These are phyloP conservation scores for Tausonia pullulans DNA, from an alignment of 1,284 basidiomycete species.

Conservation along the genomic window DNA sequence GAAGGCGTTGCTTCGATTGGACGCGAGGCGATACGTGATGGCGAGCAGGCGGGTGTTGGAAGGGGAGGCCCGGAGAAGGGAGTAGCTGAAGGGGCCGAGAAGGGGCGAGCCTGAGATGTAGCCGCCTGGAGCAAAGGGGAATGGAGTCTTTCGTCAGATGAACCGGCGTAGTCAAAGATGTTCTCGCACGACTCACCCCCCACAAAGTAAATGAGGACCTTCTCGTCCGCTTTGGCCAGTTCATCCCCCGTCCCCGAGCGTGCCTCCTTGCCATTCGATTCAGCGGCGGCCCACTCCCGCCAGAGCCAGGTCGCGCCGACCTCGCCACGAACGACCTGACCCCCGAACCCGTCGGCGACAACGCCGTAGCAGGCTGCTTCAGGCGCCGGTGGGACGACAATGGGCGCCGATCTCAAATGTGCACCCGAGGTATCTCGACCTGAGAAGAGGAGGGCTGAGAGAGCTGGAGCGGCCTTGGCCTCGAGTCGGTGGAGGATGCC, in stretches of 20 bases:
- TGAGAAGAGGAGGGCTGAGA: neutral
- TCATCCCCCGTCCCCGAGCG: neutral
- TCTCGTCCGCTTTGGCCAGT: neutral
- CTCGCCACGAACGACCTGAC: neutral
- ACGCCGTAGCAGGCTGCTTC: constrained; percentile 6
- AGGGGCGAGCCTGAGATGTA: constrained; percentile 13
- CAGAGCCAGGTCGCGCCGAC: constrained; percentile 9
- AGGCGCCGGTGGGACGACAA: neutral
- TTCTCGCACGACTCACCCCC: neutral
- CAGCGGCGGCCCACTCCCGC: neutral
- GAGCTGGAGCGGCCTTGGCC: neutral
- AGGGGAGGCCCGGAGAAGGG: constrained; percentile 1
- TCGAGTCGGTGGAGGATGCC: neutral
- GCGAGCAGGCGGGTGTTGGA: neutral
- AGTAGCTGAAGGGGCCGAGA: constrained; percentile 8
- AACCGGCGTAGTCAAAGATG: neutral
- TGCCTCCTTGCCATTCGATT: neutral
- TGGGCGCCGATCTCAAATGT: neutral
- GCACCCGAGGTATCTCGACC: neutral
- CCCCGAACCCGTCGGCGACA: constrained; percentile 4
- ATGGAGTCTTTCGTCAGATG: neutral
- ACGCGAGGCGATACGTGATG: constrained; percentile 7
- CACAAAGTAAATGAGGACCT: constrained; percentile 8
- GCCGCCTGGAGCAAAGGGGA: neutral
- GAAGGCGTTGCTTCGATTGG: constrained; percentile 34